Evolutionary conservation across 2,329 filamentous ascomycete species (phyloP), one percentile per base, ranked within the genome.

Genomic region (Fusarium paranaense): DNA sequence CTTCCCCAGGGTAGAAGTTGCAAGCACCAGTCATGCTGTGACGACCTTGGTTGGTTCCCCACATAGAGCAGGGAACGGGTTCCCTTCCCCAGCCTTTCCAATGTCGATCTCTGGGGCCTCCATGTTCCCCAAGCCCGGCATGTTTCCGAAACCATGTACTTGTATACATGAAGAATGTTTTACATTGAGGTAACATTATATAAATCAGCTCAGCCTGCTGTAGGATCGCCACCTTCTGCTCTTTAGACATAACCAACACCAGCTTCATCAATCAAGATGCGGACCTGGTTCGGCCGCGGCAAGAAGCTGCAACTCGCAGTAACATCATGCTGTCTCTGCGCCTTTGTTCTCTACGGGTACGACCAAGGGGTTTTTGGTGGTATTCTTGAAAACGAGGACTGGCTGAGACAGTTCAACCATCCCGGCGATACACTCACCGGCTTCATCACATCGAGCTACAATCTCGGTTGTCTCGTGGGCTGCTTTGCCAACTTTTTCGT

Each of bases 331-430:
- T 77, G 75, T 33, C 72, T 75, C 25, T 69, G 70, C 22, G 72
- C 73, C 6, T 77, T 77, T 45, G 50, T 75, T 5, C 67, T 79
- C 40, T 81, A 82, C 71, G 85, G 85, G 5, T 87, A 87, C 56
- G 86, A 87, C 58, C 86, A 87, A 72, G 85, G 85, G 52, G 84
- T 86, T 0, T 86, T 87, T 65, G 82, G 83, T 13, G 84, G 85
- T 13, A 85, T 87, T 25, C 79, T 87, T 10, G 82, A 84, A 14
- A 86, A 84, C 52, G 74, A 82, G 16, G 81, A 87, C 61, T 87
- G 84, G 69, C 79, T 86, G 14, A 32, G 71, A 6, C 76, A 76
- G 32, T 78, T 79, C 25, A n/a, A 70, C 5, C 65, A 77, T 6
- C 78, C 78, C 0, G 70, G 67, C 2, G 77, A 79, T 16, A 74